A percentile compares a stretch with the other conserved stretches of the same genome.
These are phyloP conservation scores for Candida hispaniensis DNA, from an alignment of 805 yeast species.

Conservation along the genomic window DNA sequence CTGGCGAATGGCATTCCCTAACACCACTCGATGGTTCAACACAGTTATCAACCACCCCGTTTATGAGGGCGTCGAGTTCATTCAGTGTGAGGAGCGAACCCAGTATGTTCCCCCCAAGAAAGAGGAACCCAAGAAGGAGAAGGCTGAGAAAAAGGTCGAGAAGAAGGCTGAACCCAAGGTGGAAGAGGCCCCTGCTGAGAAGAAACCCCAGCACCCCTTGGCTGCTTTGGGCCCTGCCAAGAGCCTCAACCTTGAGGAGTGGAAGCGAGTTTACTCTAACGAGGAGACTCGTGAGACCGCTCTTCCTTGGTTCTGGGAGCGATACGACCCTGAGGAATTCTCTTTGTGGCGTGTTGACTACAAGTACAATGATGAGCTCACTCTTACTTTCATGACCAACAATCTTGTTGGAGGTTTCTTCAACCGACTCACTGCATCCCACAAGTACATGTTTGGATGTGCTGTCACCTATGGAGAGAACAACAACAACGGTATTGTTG, in stretches of 20 bases:
- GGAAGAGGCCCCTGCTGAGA: conserved; percentile 39
- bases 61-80: conserved; percentile 39
- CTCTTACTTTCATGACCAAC: conserved; percentile 95
- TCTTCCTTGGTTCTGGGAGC: conserved; percentile 97
- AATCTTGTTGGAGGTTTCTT: conserved; percentile 97
- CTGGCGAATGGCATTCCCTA: conserved; percentile 55
- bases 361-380: conserved; percentile 97
- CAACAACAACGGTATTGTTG: conserved; percentile 95
- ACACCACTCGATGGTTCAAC: conserved; percentile 59
- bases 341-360: conserved; percentile 90
- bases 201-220: conserved; percentile 88
- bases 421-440: conserved; percentile 84
- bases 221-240: conserved; percentile 67
- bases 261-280: conserved; percentile 95
- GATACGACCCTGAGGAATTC: conserved; percentile 86
- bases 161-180: conserved; percentile 34
- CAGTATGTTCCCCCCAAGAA: conserved; percentile 63
- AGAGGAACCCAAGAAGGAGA: conserved; percentile 50
- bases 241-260: conserved; percentile 66
- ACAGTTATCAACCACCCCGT: conserved; percentile 41
- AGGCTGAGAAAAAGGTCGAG: conserved; percentile 23
- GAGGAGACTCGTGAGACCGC: conserved; percentile 92
- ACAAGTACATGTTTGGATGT: conserved; percentile 89
- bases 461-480: conserved; percentile 96
- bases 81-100: conserved; percentile 54